Base-by-base conservation (phyloP, 73 alveolate genomes). In the Paramecium tetraurelia region DNA sequence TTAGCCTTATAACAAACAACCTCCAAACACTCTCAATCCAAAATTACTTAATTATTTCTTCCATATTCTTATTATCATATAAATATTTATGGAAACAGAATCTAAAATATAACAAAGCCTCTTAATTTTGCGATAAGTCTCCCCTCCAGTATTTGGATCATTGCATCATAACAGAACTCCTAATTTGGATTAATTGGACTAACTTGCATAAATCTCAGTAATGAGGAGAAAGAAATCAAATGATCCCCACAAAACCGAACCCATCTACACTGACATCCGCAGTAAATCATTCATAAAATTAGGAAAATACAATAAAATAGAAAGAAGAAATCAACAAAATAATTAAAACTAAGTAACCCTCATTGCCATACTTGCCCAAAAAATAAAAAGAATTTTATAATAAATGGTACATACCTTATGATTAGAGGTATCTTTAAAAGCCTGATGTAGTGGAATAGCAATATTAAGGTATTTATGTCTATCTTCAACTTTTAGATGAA, bases 361-460 rank as follows among this genome's bases (percentile, higher is more conserved):
- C 90, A 27, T 35, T 80, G 27, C 90, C 90, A 0, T 80, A 80
- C 57, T 43, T 80, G 46, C 75, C 70, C 4, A 31, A 41, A 43
- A 46, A 72, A 21, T 9, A 72, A 20, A 33, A 80, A 38, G 43
- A 40, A 18, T 80, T 24, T 80, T 80, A 80, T 46, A 41, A 80
- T 46, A 80, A 80, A 80, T 80, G 90, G 90, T 80, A 80, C 44
- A 80, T 80, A 20, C 90, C 90, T 12, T 80, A 80, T 43, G 90
- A 80, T 80, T 80, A 80, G 31, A 41, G 90, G 38, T 80, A 80
- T 46, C 33, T 80, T 22, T 12, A 48, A 12, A 63, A 63, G 46
- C 84, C 84, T 9, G 84, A 63, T 31, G 1, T 29, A 7, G 14
- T 33, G 27, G 41, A 27, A 31, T 33, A 63, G n/a, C 2, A 63